These are phyloP conservation scores for Thozetella sp. DNA, from an alignment of 495 filamentous ascomycete species.

Conservation along the genomic window DNA sequence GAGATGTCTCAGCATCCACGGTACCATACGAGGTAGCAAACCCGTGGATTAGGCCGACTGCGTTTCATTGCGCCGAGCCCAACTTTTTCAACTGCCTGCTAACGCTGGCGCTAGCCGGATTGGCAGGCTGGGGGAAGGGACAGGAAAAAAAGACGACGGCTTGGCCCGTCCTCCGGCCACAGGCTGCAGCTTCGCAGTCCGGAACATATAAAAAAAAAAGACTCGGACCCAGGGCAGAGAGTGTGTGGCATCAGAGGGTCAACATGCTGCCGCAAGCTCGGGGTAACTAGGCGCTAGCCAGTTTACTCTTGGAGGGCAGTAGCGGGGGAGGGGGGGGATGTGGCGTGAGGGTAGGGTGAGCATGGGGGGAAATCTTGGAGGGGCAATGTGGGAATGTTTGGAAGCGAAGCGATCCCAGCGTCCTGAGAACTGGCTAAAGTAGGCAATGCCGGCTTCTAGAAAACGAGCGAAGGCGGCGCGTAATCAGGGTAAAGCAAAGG, in stretches of 20 bases:
- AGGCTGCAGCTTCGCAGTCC: background rate
- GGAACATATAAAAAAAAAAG: background rate
- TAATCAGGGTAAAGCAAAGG: background rate
- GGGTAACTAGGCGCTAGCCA: background rate
- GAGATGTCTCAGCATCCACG: background rate
- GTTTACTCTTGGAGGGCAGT: too few relatives aligned
- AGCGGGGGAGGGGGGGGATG: background rate
- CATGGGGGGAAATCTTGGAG: too few relatives aligned
- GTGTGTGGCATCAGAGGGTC: background rate
- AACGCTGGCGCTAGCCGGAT: background rate
- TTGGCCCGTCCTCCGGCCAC: background rate
- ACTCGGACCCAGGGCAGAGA: background rate
- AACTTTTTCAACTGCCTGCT: background rate
- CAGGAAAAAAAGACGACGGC: background rate
- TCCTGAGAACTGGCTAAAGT: conserved; percentile 1
- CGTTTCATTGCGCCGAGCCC: conserved; percentile 1
- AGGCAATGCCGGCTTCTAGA: conserved; percentile 1
- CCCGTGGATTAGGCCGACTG: background rate
- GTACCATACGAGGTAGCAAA: background rate
- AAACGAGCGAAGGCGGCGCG: background rate
- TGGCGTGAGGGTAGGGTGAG: background rate
- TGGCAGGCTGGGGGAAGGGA: background rate
- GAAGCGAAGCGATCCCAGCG: conserved; percentile 3
- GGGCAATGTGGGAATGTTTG: background rate
- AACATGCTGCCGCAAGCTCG: background rate